A percentile compares a stretch with the other conserved stretches of the same genome.
These are phyloP conservation scores for Cyberlindnera maritima DNA, from an alignment of 805 yeast species.

Conservation along the genomic window DNA sequence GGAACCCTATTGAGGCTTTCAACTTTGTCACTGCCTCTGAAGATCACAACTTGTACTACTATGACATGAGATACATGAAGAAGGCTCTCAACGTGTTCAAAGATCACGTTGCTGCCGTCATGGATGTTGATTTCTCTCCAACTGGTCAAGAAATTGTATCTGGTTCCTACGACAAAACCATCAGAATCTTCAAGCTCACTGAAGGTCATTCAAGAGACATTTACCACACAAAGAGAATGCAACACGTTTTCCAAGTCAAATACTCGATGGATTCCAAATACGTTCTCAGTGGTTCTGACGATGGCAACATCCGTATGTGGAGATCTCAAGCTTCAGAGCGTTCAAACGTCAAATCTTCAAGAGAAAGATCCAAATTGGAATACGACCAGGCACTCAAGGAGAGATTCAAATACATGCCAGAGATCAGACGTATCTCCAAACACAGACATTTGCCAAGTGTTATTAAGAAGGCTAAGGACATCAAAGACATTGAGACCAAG, in stretches of 20 bases:
- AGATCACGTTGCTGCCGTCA: slow-evolving; percentile 94
- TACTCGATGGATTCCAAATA: slow-evolving; percentile 89
- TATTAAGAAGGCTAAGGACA: slow-evolving; percentile 85
- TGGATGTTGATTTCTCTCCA: slow-evolving; percentile 94
- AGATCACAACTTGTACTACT: slow-evolving; percentile 90
- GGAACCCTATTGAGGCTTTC: slow-evolving; percentile 99
- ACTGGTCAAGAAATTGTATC: slow-evolving; percentile 96
- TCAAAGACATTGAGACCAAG: slow-evolving; percentile 70
- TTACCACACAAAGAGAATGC: slow-evolving; percentile 98
- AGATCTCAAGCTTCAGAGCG: slow-evolving; percentile 84
- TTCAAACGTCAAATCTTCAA: slow-evolving; percentile 73
- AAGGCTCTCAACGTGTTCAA: slow-evolving; percentile 82
- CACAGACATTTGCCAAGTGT: slow-evolving; percentile 91
- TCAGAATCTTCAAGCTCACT: slow-evolving; percentile 69
- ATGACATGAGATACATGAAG: slow-evolving; percentile 93
- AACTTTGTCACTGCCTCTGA: slow-evolving; percentile 90
- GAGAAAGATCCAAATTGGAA: slow-evolving; percentile 79
- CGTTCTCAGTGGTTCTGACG: slow-evolving; percentile 89
- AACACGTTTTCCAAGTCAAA: slow-evolving; percentile 79
- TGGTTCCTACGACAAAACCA: slow-evolving; percentile 92
- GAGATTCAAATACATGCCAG: slow-evolving; percentile 94
- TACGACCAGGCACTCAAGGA: slow-evolving; percentile 91
- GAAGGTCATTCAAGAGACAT: slow-evolving; percentile 94
- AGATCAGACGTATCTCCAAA: slow-evolving; percentile 80
- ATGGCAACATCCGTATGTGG: slow-evolving; percentile 94